Conservation (phyloP, 1,139 yeast species). For the Sugiyamaella grinbergsii region DNA sequence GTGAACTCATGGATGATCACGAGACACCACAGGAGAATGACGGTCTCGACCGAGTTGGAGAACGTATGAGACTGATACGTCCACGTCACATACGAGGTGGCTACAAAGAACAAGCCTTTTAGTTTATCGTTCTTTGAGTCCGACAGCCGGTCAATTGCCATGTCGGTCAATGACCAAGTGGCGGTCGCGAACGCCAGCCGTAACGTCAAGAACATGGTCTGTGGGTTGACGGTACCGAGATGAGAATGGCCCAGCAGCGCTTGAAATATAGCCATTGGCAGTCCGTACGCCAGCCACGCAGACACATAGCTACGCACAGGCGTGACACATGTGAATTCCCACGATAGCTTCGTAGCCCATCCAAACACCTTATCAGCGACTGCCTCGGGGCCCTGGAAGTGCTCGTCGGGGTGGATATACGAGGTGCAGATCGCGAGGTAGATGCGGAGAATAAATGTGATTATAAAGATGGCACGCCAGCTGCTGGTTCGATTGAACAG, state of each 20-base stretch:
- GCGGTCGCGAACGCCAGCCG: slow-evolving; percentile 60
- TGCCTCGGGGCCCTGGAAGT: slow-evolving; percentile 84
- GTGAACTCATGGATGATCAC: slow-evolving; percentile 46
- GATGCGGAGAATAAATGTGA: slow-evolving; percentile 52
- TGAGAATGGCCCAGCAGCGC: slow-evolving; percentile 32
- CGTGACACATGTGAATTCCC: slow-evolving; percentile 69
- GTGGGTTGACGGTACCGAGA: slow-evolving; percentile 35
- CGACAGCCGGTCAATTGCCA: slow-evolving; percentile 49
- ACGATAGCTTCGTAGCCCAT: slow-evolving; percentile 62
- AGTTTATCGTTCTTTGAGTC: slow-evolving; percentile 63
- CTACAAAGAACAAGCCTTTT: slow-evolving; percentile 64
- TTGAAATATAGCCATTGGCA: slow-evolving; percentile 51
- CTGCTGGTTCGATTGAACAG: slow-evolving; percentile 28
- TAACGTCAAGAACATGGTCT: slow-evolving; percentile 54
- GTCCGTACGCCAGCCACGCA: slow-evolving; percentile 63
- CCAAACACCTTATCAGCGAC: slow-evolving; percentile 54
- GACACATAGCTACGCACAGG: slow-evolving; percentile 81
- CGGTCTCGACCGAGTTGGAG: slow-evolving; percentile 83
- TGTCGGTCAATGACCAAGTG: slow-evolving; percentile 62
- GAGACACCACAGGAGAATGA: slow-evolving; percentile 59
- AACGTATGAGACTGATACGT: slow-evolving; percentile 85
- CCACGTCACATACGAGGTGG: slow-evolving; percentile 78
- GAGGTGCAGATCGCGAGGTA: slow-evolving; percentile 69
- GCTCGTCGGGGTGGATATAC: slow-evolving; percentile 97
- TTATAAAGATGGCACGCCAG: slow-evolving; percentile 39